Base-by-base conservation (phyloP, 2,329 filamentous ascomycete genomes). In the Didymella glomerata region DNA sequence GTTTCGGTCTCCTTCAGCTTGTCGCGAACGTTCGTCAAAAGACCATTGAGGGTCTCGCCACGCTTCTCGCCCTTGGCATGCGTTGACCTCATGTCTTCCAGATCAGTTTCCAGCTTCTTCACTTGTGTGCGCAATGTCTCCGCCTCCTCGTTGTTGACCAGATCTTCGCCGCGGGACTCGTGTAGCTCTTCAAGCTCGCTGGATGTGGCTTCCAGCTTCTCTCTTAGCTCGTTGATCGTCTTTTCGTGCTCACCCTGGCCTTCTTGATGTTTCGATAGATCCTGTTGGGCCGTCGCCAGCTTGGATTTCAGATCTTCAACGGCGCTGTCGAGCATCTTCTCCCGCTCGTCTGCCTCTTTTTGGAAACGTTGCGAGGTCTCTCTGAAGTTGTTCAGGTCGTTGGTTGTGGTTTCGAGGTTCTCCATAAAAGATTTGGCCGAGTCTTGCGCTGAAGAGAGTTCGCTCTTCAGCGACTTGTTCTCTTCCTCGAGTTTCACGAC, bases 401-500 rank as follows among this genome's bases (percentile, higher is more conserved):
- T 81, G 1, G 88, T 89, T 0, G 88, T 85, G 49, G 84, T 85
- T 71, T 93, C 90, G 2, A 93, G 78, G 56, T 84, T 90, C 68
- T 86, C 74, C 67, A 78, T 75, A 25, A 79, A 74, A 1, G 76
- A 76, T 51, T 78, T 73, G 2, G 78, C 75, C 42, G 89, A 90
- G 69, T 95, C 90, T 65, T 90, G 87, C 10, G 88, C 87, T 13
- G 87, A 85, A 2, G 86, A 84, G 4, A 97, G 81, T 67, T 96
- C 90, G 3, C 85, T 81, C 75, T 89, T 88, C 22, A 97, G 80
- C 1, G 80, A 83, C 20, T 85, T 82, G 27, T 96, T 86, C 67
- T 95, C 87, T 3, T 81, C 78, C 65, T 89, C 88, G 14, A 98
- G 85, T 45, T 83, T 84, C 51, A 87, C 85, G 36, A 95, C 87